Evolutionary conservation across 768 basidiomycete species (phyloP).

Genomic region (Tulasnella sp.): DNA sequence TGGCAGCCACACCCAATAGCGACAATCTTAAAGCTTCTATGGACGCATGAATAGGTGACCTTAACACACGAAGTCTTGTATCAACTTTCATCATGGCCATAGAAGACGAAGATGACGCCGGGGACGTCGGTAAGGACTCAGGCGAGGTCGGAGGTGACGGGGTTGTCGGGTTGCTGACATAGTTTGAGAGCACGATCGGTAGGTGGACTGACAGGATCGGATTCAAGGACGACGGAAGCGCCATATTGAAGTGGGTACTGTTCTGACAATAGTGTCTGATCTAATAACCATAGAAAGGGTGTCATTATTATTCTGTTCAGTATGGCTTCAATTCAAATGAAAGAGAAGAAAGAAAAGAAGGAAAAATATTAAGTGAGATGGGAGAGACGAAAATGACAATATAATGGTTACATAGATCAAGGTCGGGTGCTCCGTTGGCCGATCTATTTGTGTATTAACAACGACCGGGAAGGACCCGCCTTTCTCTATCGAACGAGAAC

Average conservation of each 20-base stretch:
- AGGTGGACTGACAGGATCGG: constrained; percentile 32
- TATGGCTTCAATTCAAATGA: constrained; percentile 28
- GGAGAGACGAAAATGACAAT: too few species aligned
- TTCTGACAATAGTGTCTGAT: constrained; percentile 35
- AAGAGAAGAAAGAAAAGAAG: not conserved
- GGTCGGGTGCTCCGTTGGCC: too few species aligned
- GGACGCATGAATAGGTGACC: constrained; percentile 25
- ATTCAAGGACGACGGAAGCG: constrained; percentile 32
- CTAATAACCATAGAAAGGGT: constrained; percentile 27
- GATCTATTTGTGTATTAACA: not conserved
- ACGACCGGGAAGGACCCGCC: not conserved
- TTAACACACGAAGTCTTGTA: not conserved
- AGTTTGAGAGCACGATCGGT: constrained; percentile 31
- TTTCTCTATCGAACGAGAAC: constrained; percentile 12
- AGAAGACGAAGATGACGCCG: not conserved
- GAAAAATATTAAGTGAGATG: too few species aligned
- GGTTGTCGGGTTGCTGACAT: constrained; percentile 20
- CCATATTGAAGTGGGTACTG: constrained; percentile 37
- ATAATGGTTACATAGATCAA: too few species aligned
- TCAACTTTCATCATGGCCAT: not conserved
- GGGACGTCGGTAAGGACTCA: constrained; percentile 4
- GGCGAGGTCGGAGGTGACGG: not conserved
- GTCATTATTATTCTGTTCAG: constrained; percentile 32
- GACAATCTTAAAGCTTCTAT: constrained; percentile 32
- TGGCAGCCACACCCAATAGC: constrained; percentile 31